phyloP scores from a whole-genome alignment of 768 basidiomycete species.

The Favolaschia claudopus region DNA sequence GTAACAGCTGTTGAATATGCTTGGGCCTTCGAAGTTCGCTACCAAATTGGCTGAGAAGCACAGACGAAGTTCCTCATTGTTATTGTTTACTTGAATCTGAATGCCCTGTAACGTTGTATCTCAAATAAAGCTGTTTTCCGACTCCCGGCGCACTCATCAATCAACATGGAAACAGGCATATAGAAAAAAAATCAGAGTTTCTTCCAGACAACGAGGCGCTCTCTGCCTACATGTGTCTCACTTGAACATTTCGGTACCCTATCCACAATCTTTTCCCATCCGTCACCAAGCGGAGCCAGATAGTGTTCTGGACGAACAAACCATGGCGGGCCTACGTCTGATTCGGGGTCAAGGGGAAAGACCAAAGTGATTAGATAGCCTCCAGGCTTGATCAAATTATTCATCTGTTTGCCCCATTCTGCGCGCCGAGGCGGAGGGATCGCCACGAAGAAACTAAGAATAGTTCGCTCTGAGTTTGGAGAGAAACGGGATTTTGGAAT shows the following conservation, averaged over 20 bases:
- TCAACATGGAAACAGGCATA: too few species aligned
- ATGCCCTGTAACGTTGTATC: too few species aligned
- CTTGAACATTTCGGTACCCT: slow-evolving; percentile 54
- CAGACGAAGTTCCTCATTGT: not conserved
- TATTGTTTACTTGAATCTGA: too few species aligned
- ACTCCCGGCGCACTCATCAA: too few species aligned
- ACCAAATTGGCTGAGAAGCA: slow-evolving; percentile 22
- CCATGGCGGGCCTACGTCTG: slow-evolving; percentile 66
- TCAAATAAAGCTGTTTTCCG: too few species aligned
- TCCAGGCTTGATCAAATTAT: slow-evolving; percentile 62
- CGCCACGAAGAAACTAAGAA: slow-evolving; percentile 74
- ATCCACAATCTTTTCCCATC: slow-evolving; percentile 63
- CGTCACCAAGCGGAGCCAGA: slow-evolving; percentile 51
- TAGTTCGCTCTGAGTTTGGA: not conserved
- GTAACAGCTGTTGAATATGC: slow-evolving; percentile 39
- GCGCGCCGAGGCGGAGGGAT: slow-evolving; percentile 61
- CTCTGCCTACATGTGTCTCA: slow-evolving; percentile 52
- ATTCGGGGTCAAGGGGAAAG: slow-evolving; percentile 58
- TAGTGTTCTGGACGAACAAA: slow-evolving; percentile 67
- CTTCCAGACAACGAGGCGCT: slow-evolving; percentile 64
- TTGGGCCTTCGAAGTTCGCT: slow-evolving; percentile 51
- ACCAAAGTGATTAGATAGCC: slow-evolving; percentile 68
- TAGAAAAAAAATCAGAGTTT: slow-evolving; percentile 37
- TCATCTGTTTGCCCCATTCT: slow-evolving; percentile 68
- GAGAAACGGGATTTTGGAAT: not conserved